Base-by-base conservation (phyloP, 345 rosid species). In the Boechera retrofracta region DNA sequence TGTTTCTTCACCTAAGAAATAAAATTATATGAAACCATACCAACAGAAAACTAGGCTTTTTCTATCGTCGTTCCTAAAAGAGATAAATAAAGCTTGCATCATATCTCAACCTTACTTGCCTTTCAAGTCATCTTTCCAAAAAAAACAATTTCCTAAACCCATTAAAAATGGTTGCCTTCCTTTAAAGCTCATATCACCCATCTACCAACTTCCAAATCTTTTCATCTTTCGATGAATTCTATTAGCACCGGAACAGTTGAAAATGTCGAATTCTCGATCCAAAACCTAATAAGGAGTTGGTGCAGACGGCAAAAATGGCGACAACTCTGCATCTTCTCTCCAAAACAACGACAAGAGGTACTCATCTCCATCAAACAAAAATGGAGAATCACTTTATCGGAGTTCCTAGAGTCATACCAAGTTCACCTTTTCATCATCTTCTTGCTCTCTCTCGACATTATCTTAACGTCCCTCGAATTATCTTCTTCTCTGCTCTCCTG, bases 261-360 rank as follows among this genome's bases (percentile, higher is more conserved):
- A 71, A 65, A 77, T 1, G 78, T 86, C 0, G 87, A 86, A 54
- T 68, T 64, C 47, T 82, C 90, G 0, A 74, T 88, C 45, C 80
- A 72, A 71, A 83, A 71, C 35, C 91, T 89, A 12, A 45, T 78
- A 33, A 87, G 81, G 63, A 82, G 57, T 75, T 85, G 83, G 87
- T 15, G 67, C 65, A 81, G 75, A 58, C 87, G 89, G 54, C 85
- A 55, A 61, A 82, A 80, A 82, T 89, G 95, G 97, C 73, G 86
- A 89, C 70, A 53, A 9, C 42, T 72, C 41, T 82, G 58, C 42
- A 9, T 86, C 24, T 71, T 77, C 38, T 69, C 69, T 33, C 64
- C 82, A 4, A 56, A 49, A 41, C 53, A 53, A n/a, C 76, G 54
- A 6, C 71, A 42, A 26, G 31, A 67, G 39, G 42, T 38, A 5